phyloP scores from a whole-genome alignment of 352 stramenopile species.

The Phytophthora pistaciae region DNA sequence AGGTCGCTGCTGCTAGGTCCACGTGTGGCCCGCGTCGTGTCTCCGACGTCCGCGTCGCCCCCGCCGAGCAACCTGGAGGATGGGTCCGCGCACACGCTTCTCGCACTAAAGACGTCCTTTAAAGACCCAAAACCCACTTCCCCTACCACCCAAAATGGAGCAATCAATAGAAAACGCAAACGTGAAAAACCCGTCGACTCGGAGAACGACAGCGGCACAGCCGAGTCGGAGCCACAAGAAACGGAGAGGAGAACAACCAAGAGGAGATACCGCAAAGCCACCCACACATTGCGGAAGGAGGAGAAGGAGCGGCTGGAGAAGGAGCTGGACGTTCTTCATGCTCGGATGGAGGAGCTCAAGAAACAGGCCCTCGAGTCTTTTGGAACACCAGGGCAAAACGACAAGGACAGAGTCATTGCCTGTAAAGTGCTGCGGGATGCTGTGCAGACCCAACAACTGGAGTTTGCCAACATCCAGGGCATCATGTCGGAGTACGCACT shows the following conservation, averaged over 20 bases:
- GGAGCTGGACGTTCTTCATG: conserved; percentile 28
- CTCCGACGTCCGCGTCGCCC: conserved; percentile 5
- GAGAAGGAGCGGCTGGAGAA: conserved; percentile 41
- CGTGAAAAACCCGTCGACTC: conserved; percentile 16
- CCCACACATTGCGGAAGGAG: conserved; percentile 48
- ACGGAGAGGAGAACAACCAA: conserved; percentile 22
- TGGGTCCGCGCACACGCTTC: conserved; percentile 32
- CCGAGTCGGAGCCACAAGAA: conserved; percentile 4
- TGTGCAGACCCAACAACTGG: conserved; percentile 44
- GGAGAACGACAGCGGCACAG: conserved; percentile 9
- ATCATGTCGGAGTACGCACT: conserved; percentile 55
- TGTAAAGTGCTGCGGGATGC: conserved; percentile 46
- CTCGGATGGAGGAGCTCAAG: conserved; percentile 37
- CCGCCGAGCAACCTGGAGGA: conserved; percentile 6
- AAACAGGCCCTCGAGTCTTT: conserved; percentile 31
- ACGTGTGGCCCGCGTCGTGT: conserved; percentile 3
- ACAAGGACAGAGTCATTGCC: conserved; percentile 36
- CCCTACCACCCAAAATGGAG: conserved; percentile 6
- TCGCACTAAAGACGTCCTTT: conserved; percentile 27
- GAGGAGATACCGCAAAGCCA: conserved; percentile 45
- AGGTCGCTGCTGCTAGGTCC: conserved; percentile 34
- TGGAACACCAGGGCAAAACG: conserved; percentile 28
- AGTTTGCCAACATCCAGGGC: conserved; percentile 47
- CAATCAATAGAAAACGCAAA: conserved; percentile 17
- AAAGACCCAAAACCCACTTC: conserved; percentile 18